Base-by-base conservation (phyloP, 495 filamentous ascomycete species). In the Articulospora tetracladia region DNA sequence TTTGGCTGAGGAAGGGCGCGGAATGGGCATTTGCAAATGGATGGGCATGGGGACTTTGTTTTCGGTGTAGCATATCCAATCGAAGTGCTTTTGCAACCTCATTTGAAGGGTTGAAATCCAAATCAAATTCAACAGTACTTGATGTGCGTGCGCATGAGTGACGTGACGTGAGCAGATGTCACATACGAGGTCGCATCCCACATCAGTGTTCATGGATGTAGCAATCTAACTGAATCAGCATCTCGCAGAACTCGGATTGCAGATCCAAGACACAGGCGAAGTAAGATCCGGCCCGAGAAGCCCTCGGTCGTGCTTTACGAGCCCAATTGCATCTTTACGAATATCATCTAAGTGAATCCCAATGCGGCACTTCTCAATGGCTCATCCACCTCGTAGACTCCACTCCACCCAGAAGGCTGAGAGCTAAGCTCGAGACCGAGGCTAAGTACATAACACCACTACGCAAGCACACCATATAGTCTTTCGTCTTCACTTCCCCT, bases 51-150 rank as follows among this genome's bases (percentile, higher is more conserved):
- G 64, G 60, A 49, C 61, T 61, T 44, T 66, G 46, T 47, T 67
- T 68, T 61, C 61, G 66, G 66, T 68, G 68, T 67, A 70, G 66
- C 66, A 70, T 70, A 70, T 61, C 59, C 60, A 69, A 64, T 62
- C 59, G 60, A 63, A 55, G 55, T 61, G 61, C 59, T 66, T 66
- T 58, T 64, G 27, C 57, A 53, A 63, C 48, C 17, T 17, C n/a
- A 12, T 15, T 44, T 12, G 17, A 44, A 19, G 39, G 39, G 39
- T 44, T 12, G 17, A 19, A 7, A 44, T 11, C n/a, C 8, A 17
- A 44, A 44, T 44, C 10, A 44, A 44, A 44, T 44, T 44, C 39
- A 44, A 44, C 39, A 44, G 39, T 44, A 44, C 39, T 19, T 44
- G n/a, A n/a, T n/a, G n/a, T n/a, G n/a, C n/a, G n/a, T n/a, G n/a